These are phyloP conservation scores for Sanghuangporus sanghuang DNA, from an alignment of 1,284 basidiomycete species.

Conservation along the genomic window DNA sequence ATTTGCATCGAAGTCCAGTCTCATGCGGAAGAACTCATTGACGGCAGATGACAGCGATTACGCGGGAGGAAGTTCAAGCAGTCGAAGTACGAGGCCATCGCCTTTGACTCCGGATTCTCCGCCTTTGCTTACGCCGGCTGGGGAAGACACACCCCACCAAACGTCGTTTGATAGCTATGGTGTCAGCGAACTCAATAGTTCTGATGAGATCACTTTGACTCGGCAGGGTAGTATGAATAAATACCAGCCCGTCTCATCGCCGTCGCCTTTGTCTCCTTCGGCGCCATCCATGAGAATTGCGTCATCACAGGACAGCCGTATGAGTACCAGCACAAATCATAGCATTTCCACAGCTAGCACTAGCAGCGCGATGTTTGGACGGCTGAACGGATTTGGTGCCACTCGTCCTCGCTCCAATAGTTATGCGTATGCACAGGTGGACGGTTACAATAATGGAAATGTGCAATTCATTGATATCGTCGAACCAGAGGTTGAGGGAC, in stretches of 20 bases:
- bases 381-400: background rate
- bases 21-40: background rate
- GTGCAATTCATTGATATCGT: background rate
- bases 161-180: background rate
- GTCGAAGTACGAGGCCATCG: slow-evolving; percentile 1
- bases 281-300: background rate
- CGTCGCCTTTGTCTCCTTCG: background rate
- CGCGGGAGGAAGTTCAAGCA: background rate
- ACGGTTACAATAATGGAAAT: background rate
- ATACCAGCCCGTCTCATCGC: background rate
- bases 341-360: background rate
- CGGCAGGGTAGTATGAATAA: background rate
- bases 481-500: background rate
- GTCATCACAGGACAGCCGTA: background rate
- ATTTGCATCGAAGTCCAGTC: background rate
- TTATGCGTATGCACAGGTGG: background rate
- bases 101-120: slow-evolving; percentile 16
- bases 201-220: background rate
- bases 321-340: background rate
- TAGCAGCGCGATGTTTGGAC: background rate
- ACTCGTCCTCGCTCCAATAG: background rate
- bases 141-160: background rate
- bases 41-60: background rate
- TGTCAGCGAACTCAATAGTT: background rate
- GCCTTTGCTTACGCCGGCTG: slow-evolving; percentile 8